phyloP scores from a whole-genome alignment of 768 basidiomycete genomes.

The Leccinellum luteum region DNA sequence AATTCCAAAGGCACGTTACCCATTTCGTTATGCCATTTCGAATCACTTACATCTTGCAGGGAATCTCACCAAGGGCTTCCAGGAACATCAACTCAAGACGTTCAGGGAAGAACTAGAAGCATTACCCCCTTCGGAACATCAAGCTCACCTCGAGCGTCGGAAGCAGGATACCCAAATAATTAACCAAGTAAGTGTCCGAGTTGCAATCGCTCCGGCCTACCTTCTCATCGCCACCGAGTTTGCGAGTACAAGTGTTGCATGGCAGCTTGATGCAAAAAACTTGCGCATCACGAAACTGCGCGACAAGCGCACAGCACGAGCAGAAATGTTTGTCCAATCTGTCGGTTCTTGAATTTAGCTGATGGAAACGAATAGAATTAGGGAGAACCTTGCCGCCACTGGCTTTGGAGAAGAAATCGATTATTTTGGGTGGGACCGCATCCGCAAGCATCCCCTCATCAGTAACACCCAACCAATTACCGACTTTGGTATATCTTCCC shows the following conservation, averaged over 20 bases:
- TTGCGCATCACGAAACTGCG: slow-evolving; percentile 19
- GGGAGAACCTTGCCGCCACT: slow-evolving; percentile 10
- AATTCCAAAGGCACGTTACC: slow-evolving; percentile 18
- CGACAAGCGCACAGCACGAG: slow-evolving; percentile 24
- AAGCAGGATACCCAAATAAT: slow-evolving; percentile 7
- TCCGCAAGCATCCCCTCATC: slow-evolving; percentile 29
- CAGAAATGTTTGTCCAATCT: slow-evolving; percentile 22
- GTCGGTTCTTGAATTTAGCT: background rate
- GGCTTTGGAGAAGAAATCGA: slow-evolving; percentile 29
- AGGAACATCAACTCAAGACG: slow-evolving; percentile 14
- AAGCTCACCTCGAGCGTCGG: slow-evolving; percentile 18
- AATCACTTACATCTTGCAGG: slow-evolving; percentile 15
- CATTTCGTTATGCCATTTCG: background rate
- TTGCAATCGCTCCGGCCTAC: background rate
- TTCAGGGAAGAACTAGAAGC: slow-evolving; percentile 14
- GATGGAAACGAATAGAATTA: slow-evolving; percentile 18
- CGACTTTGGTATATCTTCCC: slow-evolving; percentile 15
- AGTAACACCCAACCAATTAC: slow-evolving; percentile 24
- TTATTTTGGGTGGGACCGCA: slow-evolving; percentile 31
- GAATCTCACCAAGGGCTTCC: slow-evolving; percentile 21
- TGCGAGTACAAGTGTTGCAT: slow-evolving; percentile 22
- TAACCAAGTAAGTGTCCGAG: slow-evolving; percentile 10
- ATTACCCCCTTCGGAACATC: slow-evolving; percentile 14
- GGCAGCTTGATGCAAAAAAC: slow-evolving; percentile 22
- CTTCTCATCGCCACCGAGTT: slow-evolving; percentile 24